A percentile compares a stretch with the other conserved stretches of the same genome.
Evolutionary conservation across 768 basidiomycete species (phyloP).

Genomic region (Collybiopsis luxurians): DNA sequence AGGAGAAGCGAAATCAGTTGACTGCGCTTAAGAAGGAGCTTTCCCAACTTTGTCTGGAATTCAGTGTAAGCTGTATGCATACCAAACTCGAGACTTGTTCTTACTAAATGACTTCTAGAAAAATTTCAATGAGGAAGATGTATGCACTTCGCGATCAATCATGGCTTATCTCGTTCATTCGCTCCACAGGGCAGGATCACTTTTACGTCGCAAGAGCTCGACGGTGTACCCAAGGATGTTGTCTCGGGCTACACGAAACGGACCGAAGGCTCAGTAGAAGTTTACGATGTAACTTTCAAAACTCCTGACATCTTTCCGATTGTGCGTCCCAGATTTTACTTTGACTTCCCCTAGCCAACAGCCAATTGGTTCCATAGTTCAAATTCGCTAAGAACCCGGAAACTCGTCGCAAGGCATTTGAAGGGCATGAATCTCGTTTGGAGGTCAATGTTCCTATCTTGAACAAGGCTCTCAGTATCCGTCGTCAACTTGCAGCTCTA

Average conservation of each 20-base stretch:
- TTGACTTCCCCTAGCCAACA: background rate
- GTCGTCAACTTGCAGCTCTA: constrained; percentile 64
- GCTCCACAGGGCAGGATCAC: constrained; percentile 49
- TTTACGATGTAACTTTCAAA: constrained; percentile 77
- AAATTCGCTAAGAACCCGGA: constrained; percentile 73
- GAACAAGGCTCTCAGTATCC: constrained; percentile 63
- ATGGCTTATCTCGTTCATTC: constrained; percentile 2
- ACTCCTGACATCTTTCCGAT: constrained; percentile 81
- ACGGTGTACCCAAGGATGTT: constrained; percentile 79
- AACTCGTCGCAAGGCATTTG: constrained; percentile 64
- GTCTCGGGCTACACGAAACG: constrained; percentile 74
- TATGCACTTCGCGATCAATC: too few relatives aligned
- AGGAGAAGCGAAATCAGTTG: constrained; percentile 55
- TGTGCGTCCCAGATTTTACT: constrained; percentile 34
- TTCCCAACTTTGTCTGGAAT: constrained; percentile 73
- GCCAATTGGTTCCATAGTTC: constrained; percentile 43
- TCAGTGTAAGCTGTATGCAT: constrained; percentile 50
- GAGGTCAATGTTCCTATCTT: constrained; percentile 70
- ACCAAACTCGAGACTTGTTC: background rate
- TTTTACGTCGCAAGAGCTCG: constrained; percentile 71
- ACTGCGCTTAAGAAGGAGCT: constrained; percentile 71
- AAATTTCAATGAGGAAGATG: constrained; percentile 90
- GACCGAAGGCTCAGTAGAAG: constrained; percentile 51
- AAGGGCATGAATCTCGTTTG: constrained; percentile 69
- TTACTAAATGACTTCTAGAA: constrained; percentile 41